A percentile compares a stretch with the other conserved stretches of the same genome.
Evolutionary conservation across 306 rosid species (phyloP).

Genomic region (Cicer cuneatum): DNA sequence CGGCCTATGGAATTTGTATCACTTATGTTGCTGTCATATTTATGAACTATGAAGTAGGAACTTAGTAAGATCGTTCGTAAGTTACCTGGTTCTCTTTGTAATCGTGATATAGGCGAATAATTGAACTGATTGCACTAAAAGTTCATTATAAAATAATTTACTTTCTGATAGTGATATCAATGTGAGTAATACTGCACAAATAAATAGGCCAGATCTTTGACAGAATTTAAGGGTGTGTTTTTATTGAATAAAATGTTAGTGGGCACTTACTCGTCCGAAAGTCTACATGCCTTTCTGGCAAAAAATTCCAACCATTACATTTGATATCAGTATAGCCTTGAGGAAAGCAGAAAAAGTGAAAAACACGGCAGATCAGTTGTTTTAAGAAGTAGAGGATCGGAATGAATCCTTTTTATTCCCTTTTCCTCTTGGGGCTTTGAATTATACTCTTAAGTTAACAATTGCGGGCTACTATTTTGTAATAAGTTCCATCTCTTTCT

Average conservation of each 20-base stretch:
- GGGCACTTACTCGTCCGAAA: background rate
- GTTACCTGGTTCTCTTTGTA: conserved; percentile 22
- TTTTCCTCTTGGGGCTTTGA: conserved; percentile 34
- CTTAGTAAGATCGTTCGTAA: background rate
- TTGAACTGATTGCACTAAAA: conserved; percentile 15
- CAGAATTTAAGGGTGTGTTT: conserved; percentile 4
- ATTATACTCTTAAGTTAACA: conserved; percentile 5
- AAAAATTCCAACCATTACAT: background rate
- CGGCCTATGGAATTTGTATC: conserved; percentile 5
- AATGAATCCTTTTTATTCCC: conserved; percentile 2
- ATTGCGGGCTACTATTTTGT: conserved; percentile 3
- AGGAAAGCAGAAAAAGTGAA: conserved; percentile 19
- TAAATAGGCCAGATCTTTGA: conserved; percentile 1
- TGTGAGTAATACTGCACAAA: background rate
- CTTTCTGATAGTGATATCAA: conserved; percentile 30
- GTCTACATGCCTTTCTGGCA: background rate
- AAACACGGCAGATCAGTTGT: conserved; percentile 21
- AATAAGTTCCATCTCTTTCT: conserved; percentile 22
- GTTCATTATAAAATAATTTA: conserved; percentile 23
- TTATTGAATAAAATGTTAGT: conserved; percentile 22
- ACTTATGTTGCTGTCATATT: conserved; percentile 30
- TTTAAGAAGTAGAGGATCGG: conserved; percentile 7
- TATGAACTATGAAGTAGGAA: background rate
- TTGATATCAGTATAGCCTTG: conserved; percentile 4
- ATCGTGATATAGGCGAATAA: conserved; percentile 2